These are phyloP conservation scores for Eutrema heterophyllum DNA, from an alignment of 345 rosid species.

Conservation along the genomic window DNA sequence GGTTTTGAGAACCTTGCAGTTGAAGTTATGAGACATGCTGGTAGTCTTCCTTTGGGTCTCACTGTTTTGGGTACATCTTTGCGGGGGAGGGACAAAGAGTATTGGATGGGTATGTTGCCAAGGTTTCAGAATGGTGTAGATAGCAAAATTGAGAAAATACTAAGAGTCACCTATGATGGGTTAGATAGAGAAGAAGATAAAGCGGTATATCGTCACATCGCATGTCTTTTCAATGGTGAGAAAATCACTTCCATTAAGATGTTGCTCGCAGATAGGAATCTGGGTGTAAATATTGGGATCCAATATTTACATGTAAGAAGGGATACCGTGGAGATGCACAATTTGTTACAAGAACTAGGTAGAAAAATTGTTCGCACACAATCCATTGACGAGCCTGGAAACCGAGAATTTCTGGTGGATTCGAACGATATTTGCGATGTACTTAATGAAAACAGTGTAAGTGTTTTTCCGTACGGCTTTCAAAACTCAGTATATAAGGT, in stretches of 20 bases:
- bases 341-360: too few relatives aligned
- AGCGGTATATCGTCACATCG: conserved; percentile 29
- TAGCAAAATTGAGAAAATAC: background rate
- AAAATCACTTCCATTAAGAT: background rate
- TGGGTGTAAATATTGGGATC: background rate
- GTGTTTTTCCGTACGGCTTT: too few relatives aligned
- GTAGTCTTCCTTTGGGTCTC: conserved; percentile 32
- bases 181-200: background rate
- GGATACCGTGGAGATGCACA: background rate
- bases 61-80: conserved; percentile 16
- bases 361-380: too few relatives aligned
- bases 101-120: conserved; percentile 8
- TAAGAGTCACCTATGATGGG: conserved; percentile 28
- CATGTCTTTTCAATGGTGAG: conserved; percentile 20
- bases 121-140: background rate
- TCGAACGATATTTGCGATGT: too few relatives aligned
- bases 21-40: background rate
- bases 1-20: background rate
- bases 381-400: too few relatives aligned
- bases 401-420: too few relatives aligned
- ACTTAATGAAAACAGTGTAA: too few relatives aligned
- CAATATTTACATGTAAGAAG: background rate
- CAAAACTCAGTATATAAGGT: too few relatives aligned
- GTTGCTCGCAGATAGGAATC: background rate
- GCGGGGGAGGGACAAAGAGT: background rate